Evolutionary conservation across 441 rosid species (phyloP).

Genomic region (California macrophylla): DNA sequence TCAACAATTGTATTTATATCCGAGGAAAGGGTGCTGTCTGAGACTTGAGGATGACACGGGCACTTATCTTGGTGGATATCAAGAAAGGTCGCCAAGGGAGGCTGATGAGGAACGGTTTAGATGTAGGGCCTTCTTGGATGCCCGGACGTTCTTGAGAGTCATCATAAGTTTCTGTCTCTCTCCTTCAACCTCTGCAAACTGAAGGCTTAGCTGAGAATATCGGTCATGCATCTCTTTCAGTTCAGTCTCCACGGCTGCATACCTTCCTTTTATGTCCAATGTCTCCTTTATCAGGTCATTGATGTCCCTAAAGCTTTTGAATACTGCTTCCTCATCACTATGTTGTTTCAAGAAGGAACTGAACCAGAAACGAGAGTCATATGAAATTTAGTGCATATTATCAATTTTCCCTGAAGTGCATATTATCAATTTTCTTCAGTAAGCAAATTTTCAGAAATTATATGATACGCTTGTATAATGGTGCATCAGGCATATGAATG

Average conservation of each 20-base stretch:
- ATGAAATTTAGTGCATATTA: slow-evolving; percentile 1
- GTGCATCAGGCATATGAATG: no score
- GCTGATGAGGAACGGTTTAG: slow-evolving; percentile 44
- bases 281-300: slow-evolving; percentile 80
- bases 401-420: neutral
- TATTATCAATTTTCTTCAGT: neutral
- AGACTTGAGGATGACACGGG: neutral
- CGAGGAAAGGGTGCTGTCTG: neutral
- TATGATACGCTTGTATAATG: no score
- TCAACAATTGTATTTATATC: neutral
- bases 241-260: slow-evolving; percentile 50
- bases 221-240: slow-evolving; percentile 70
- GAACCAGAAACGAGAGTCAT: slow-evolving; percentile 20
- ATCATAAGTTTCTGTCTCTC: slow-evolving; percentile 75
- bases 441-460: neutral
- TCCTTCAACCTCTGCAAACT: slow-evolving; percentile 79
- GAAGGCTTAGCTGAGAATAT: slow-evolving; percentile 70
- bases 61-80: slow-evolving; percentile 16
- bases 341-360: slow-evolving; percentile 89
- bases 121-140: slow-evolving; percentile 47
- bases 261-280: slow-evolving; percentile 69
- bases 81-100: slow-evolving; percentile 37
- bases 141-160: slow-evolving; percentile 77
- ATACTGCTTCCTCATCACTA: slow-evolving; percentile 70
- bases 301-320: slow-evolving; percentile 91